These are phyloP conservation scores for Gnomoniopsis sp. DNA, from an alignment of 2,329 filamentous ascomycete genomes.

Conservation along the genomic window DNA sequence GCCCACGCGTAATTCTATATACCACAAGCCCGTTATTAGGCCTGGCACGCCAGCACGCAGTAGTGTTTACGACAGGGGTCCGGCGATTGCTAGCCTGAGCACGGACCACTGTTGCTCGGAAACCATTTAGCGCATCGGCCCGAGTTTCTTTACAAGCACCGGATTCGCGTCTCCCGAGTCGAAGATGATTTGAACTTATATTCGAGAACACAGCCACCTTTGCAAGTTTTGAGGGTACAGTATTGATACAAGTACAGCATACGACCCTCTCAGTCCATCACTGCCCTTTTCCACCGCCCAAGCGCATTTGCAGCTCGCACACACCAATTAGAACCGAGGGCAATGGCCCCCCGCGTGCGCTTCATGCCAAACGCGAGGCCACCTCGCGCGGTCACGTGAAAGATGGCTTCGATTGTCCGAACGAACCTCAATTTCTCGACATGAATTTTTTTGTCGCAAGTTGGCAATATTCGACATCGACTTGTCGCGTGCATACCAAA, in stretches of 20 bases:
- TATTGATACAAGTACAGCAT: not conserved
- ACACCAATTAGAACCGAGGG: not conserved
- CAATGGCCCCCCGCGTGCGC: slow-evolving; percentile 2
- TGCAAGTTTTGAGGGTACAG: too few relatives aligned
- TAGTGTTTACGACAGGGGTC: not conserved
- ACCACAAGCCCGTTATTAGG: too few relatives aligned
- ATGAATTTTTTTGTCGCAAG: slow-evolving; percentile 11
- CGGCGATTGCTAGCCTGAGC: not conserved
- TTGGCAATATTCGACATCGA: not conserved
- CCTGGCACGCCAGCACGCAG: not conserved
- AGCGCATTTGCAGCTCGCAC: not conserved
- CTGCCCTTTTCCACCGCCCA: not conserved
- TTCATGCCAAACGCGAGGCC: slow-evolving; percentile 4
- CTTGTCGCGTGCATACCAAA: slow-evolving; percentile 5
- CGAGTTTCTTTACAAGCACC: too few relatives aligned
- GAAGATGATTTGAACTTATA: not conserved
- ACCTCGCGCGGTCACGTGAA: slow-evolving; percentile 13
- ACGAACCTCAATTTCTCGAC: too few relatives aligned
- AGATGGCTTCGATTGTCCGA: not conserved
- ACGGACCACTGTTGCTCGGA: slow-evolving; percentile 15
- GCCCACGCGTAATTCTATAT: too few relatives aligned
- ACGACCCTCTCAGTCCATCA: not conserved
- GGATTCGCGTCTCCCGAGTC: slow-evolving; percentile 12
- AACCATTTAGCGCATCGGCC: not conserved
- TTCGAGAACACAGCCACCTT: not conserved